Conservation (phyloP, 768 basidiomycete species). For the Kwoniella sp. region DNA sequence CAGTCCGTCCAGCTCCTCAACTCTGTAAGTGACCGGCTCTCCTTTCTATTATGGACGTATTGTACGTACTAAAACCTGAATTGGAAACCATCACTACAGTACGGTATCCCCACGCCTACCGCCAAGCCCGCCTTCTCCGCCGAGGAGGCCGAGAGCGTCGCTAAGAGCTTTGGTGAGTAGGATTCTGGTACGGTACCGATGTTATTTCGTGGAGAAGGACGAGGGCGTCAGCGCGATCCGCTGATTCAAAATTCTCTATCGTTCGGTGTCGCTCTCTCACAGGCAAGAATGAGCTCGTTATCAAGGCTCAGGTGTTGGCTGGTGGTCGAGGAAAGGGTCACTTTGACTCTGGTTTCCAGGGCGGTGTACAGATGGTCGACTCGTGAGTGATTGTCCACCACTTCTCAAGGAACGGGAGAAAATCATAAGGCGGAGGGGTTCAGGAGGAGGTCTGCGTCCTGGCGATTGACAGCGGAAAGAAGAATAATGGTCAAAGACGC, state of each 20-base stretch:
- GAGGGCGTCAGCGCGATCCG: too few species aligned
- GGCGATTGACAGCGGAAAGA: not conserved
- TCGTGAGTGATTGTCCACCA: conserved; percentile 61
- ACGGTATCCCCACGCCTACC: conserved; percentile 93
- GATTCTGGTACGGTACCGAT: not conserved
- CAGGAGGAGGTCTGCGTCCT: not conserved
- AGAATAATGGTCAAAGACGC: not conserved
- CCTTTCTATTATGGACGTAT: too few species aligned
- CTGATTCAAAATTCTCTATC: too few species aligned
- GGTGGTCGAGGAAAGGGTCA: conserved; percentile 98
- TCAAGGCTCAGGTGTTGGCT: conserved; percentile 98
- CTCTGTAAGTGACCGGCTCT: conserved; percentile 69
- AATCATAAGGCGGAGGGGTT: not conserved
- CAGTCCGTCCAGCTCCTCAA: conserved; percentile 94
- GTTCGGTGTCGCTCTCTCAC: not conserved
- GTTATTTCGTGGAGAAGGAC: not conserved
- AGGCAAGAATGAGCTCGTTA: conserved; percentile 81
- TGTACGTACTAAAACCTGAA: too few species aligned
- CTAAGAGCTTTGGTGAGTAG: conserved; percentile 77
- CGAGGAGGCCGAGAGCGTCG: conserved; percentile 84
- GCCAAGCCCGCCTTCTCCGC: conserved; percentile 83
- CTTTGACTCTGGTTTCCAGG: conserved; percentile 88
- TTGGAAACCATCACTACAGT: conserved; percentile 65
- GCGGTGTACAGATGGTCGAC: conserved; percentile 92
- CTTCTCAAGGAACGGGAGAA: not conserved